phyloP scores from a whole-genome alignment of 2,329 filamentous ascomycete genomes.

The Calonectria montana region DNA sequence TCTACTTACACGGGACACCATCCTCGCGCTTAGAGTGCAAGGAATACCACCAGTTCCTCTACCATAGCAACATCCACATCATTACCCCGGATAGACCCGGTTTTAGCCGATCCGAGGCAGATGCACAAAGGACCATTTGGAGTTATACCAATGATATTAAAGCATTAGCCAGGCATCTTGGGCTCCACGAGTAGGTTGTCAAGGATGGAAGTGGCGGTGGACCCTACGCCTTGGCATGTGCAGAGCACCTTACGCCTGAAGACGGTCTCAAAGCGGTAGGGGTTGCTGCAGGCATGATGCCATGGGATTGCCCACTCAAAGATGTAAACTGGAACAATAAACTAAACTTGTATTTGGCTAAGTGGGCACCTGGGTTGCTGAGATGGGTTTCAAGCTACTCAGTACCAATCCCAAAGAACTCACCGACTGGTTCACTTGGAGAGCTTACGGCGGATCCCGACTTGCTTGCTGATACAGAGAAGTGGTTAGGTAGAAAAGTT shows the following conservation, averaged over 20 bases:
- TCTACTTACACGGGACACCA: conserved; percentile 23
- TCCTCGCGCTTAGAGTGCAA: conserved; percentile 23
- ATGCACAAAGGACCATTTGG: conserved; percentile 13
- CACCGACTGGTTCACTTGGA: conserved; percentile 4
- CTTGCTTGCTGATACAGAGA: background rate
- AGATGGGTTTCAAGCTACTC: conserved; percentile 4
- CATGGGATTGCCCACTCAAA: conserved; percentile 11
- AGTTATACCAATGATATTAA: conserved; percentile 16
- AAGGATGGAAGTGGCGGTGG: conserved; percentile 26
- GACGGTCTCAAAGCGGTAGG: conserved; percentile 18
- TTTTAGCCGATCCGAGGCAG: conserved; percentile 19
- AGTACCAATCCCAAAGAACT: background rate
- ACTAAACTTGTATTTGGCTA: conserved; percentile 11
- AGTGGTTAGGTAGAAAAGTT: conserved; percentile 8
- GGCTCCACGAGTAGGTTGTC: conserved; percentile 9
- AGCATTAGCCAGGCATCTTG: conserved; percentile 15
- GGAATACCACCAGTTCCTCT: conserved; percentile 13
- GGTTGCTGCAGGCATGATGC: conserved; percentile 13
- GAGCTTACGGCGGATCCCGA: background rate
- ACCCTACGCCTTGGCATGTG: conserved; percentile 24
- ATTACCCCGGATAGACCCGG: conserved; percentile 25
- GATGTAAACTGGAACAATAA: conserved; percentile 18
- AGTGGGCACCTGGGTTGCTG: conserved; percentile 18
- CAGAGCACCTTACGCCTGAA: conserved; percentile 8
- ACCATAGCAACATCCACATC: conserved; percentile 1